Conservation (phyloP, 2,329 filamentous ascomycete genomes). For the Tolypocladium inflatum region DNA sequence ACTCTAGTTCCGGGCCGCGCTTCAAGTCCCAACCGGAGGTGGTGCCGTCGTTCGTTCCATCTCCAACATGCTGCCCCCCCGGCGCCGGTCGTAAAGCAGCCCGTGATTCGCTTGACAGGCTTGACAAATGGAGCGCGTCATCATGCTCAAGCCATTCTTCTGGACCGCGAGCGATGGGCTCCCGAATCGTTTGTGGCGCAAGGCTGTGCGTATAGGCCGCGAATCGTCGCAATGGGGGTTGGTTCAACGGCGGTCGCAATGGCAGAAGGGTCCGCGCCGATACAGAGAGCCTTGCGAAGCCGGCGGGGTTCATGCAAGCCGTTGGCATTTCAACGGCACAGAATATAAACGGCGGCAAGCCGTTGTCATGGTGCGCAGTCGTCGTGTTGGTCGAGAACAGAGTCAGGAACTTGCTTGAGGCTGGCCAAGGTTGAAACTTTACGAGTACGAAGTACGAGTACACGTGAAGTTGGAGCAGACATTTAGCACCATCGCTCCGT, state of each 20-base stretch:
- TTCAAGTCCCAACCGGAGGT: background rate
- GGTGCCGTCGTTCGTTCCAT: background rate
- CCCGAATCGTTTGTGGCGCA: background rate
- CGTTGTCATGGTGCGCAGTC: background rate
- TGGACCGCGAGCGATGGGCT: background rate
- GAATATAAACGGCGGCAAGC: background rate
- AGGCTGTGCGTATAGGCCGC: background rate
- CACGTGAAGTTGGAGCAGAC: background rate
- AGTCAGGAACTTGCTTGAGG: background rate
- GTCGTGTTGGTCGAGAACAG: background rate
- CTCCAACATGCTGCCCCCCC: background rate
- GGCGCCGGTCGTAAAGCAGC: background rate
- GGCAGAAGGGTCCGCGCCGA: conserved; percentile 1
- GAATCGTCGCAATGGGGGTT: background rate
- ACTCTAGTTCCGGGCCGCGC: background rate
- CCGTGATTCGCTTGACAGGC: background rate
- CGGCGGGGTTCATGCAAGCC: conserved; percentile 14
- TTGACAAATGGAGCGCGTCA: background rate
- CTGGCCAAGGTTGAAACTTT: background rate
- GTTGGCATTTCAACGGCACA: conserved; percentile 10
- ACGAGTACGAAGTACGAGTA: no score
- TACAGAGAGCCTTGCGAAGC: conserved; percentile 12
- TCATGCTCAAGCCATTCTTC: background rate
- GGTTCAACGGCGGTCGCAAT: background rate
- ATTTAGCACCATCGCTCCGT: background rate